Percentiles rank a stretch among this genome's conserved stretches.
Evolutionary conservation across 129 eudicot genomes (phyloP).

Genomic region (Dittrichia graveolens): DNA sequence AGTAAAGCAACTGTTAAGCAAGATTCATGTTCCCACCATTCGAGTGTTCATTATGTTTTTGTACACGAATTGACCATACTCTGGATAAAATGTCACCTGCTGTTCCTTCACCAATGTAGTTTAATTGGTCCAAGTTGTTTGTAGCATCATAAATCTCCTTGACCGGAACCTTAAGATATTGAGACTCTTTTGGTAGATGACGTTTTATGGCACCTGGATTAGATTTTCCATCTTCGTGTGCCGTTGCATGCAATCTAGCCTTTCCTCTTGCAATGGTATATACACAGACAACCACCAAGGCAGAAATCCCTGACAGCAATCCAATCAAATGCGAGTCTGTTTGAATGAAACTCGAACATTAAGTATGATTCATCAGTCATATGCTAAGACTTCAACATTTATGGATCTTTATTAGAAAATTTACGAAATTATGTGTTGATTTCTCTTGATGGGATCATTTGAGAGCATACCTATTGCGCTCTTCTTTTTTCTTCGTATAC

Average conservation of each 20-base stretch:
- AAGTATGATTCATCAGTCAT: constrained; percentile 21
- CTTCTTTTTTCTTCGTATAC: constrained; percentile 10
- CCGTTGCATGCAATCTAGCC: constrained; percentile 23
- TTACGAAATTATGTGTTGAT: neutral
- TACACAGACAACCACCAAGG: constrained; percentile 29
- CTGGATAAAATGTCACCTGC: constrained; percentile 44
- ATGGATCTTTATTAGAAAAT: neutral
- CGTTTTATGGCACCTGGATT: constrained; percentile 33
- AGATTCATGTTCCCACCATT: neutral
- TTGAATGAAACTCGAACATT: constrained; percentile 5
- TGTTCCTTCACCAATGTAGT: constrained; percentile 71
- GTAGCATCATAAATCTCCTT: constrained; percentile 61
- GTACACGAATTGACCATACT: neutral
- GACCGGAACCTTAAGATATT: constrained; percentile 37
- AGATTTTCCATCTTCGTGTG: constrained; percentile 41
- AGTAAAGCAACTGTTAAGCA: neutral
- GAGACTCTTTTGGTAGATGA: constrained; percentile 48
- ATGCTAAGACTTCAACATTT: neutral
- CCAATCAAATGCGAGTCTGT: constrained; percentile 42
- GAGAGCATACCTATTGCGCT: constrained; percentile 7
- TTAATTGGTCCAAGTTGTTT: constrained; percentile 46
- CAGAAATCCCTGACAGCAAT: constrained; percentile 32
- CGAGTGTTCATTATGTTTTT: neutral
- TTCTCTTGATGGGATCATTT: neutral
- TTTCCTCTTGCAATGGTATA: constrained; percentile 35